Conservation (phyloP, 164 flowering plant species). For the Buxus sempervirens region DNA sequence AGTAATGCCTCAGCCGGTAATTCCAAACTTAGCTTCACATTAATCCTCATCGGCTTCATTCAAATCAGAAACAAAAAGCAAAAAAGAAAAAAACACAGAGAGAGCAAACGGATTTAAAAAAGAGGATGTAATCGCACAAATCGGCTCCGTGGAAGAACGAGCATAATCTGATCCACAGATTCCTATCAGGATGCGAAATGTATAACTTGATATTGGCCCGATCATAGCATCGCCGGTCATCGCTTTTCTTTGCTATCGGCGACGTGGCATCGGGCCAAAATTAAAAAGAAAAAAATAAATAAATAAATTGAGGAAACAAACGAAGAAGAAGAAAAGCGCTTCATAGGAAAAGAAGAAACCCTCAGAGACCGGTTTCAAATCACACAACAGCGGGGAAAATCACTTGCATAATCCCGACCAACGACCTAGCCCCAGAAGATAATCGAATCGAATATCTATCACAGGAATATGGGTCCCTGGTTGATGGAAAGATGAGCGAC, state of each 20-base stretch:
- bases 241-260: slow-evolving; percentile 37
- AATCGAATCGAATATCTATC: too few species aligned
- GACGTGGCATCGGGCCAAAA: slow-evolving; percentile 59
- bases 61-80: neutral
- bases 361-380: slow-evolving; percentile 47
- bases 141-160: slow-evolving; percentile 46
- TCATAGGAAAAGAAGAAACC: slow-evolving; percentile 14
- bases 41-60: slow-evolving; percentile 45
- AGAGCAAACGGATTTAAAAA: neutral
- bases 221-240: slow-evolving; percentile 60
- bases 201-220: slow-evolving; percentile 29
- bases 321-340: neutral
- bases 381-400: slow-evolving; percentile 26
- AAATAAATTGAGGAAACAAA: neutral
- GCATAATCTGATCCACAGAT: slow-evolving; percentile 35
- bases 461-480: neutral
- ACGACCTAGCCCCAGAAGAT: too few species aligned
- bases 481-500: slow-evolving; percentile 10
- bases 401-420: neutral
- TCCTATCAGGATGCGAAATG: slow-evolving; percentile 60
- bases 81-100: neutral
- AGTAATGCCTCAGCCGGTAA: slow-evolving; percentile 49
- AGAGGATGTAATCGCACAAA: slow-evolving; percentile 50
- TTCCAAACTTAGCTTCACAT: slow-evolving; percentile 32
- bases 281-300: neutral